Base-by-base conservation (phyloP, 352 stramenopile genomes). In the Vaucheria bursata region DNA sequence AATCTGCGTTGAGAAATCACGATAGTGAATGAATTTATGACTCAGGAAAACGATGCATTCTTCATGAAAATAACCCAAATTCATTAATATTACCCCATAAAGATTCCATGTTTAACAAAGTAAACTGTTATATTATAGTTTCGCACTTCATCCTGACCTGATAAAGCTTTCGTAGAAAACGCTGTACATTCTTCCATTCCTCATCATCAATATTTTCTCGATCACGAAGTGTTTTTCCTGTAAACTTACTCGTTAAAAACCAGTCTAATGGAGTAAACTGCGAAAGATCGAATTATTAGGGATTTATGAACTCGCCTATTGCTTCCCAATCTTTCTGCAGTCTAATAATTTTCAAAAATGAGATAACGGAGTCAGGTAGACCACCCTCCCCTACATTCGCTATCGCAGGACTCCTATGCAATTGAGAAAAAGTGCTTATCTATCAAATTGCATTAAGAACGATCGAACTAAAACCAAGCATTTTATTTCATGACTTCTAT, bases 311-410 rank as follows among this genome's bases (percentile, higher is more conserved):
- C 45, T 59, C 45, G 25, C 45, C 75, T 25, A 80, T 66, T 6
- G 75, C 75, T n/a, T 31, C 35, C 75, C 75, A 80, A 33, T 80
- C 75, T 52, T 79, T 80, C 75, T 80, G 75, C 12, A 80, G 45
- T 71, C 77, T 73, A 12, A 80, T 45, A 37, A 80, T 68, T 33
- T 80, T 80, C 36, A 69, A 74, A 66, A 80, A 80, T 18, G 73
- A 52, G 18, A 59, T 59, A 7, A 71, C 75, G 5, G 52, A 68
- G 52, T 80, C 68, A 4, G 75, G 75, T 25, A 80, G 69, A 3
- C 66, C 66, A 25, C 75, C 75, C 50, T 80, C 75, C 25, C 75
- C 75, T n/a, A 80, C 75, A 18, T 18, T 12, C 18, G 18, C 31
- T 67, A 0, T 67, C 65, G 31, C 64, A 71, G 31, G 31, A 29